Evolutionary conservation across 2,329 filamentous ascomycete species (phyloP), one percentile per base, ranked within the genome.

Genomic region (Alternaria sp.): DNA sequence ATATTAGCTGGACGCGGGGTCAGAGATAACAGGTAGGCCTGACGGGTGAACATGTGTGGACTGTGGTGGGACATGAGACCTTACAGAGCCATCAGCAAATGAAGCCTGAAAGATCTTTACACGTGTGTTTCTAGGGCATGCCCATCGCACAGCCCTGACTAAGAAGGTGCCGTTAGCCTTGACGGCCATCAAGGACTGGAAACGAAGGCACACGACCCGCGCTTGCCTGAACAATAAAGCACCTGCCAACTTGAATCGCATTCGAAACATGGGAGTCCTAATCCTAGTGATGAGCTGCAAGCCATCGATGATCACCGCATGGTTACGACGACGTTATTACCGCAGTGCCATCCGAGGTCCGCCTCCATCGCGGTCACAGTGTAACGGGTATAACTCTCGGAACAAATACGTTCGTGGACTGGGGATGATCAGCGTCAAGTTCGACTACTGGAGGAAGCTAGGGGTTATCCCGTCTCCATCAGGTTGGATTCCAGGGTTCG

Each of bases 1-100:
- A 41, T 36, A 18, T 38, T 53, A 59, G 59, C 51, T 56, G 51
- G 65, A 65, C 56, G 67, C 62, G 65, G 67, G 67, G 64, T 64
- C 57, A 18, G 36, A 43, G 54, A 34, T 39, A 49, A 43, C 34
- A 39, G 28, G 44, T 16, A 34, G 48, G 39, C 55, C 41, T 30
- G 34, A 28, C 54, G 46, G 55, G 42, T 52, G 54, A 26, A 51
- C 30, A 49, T 47, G 39, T 16, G 36, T 52, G n/a, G 57, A 36
- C 18, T 22, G 18, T 22, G 38, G 20, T 39, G n/a, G 18, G 38
- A 39, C 38, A 48, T 34, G 28, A 20, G 30, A 30, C 28, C 14
- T 16, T 32, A 28, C 44, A 34, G 30, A 48, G 28, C 44, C 20
- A 14, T 22, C 20, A 34, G 28, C 28, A 48, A 36, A 36, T 49